Percentiles rank a stretch among this genome's conserved stretches.
These are phyloP conservation scores for Trypanosoma avium DNA, from an alignment of 208 protist species.

Conservation along the genomic window DNA sequence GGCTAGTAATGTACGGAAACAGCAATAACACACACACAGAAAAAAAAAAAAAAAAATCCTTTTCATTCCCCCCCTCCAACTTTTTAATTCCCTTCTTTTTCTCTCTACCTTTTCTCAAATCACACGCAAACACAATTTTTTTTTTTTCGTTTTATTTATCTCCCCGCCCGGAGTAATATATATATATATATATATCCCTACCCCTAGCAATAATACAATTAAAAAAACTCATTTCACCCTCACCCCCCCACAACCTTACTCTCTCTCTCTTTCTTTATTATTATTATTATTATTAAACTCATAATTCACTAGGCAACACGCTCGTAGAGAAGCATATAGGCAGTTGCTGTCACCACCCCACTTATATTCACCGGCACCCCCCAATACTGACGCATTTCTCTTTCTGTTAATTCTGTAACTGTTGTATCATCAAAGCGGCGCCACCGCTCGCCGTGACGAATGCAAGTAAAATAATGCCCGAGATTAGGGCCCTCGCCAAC, in stretches of 20 bases:
- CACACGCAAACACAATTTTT: neutral
- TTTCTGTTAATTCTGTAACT: constrained; percentile 73
- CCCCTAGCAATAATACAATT: too few species aligned
- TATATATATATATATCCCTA: too few species aligned
- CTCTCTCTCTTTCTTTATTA: too few species aligned
- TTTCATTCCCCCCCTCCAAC: neutral
- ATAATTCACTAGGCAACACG: constrained; percentile 54
- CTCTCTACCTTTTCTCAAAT: neutral
- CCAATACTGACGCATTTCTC: constrained; percentile 84
- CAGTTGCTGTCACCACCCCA: constrained; percentile 70
- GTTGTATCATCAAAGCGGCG: constrained; percentile 88
- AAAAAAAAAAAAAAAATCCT: too few species aligned
- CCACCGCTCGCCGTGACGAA: constrained; percentile 80
- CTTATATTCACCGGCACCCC: constrained; percentile 63
- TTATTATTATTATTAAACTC: neutral
- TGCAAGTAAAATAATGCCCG: constrained; percentile 92
- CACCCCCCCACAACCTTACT: too few species aligned
- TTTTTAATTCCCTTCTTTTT: neutral
- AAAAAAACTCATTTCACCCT: too few species aligned
- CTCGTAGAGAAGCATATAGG: constrained; percentile 89
- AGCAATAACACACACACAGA: too few species aligned
- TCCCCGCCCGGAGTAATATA: too few species aligned
- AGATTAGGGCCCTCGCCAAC: constrained; percentile 71
- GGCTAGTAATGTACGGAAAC: too few species aligned
- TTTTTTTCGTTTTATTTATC: constrained; percentile 17